phyloP scores from a whole-genome alignment of 2,329 filamentous ascomycete species.

The Podosphaera xanthii region DNA sequence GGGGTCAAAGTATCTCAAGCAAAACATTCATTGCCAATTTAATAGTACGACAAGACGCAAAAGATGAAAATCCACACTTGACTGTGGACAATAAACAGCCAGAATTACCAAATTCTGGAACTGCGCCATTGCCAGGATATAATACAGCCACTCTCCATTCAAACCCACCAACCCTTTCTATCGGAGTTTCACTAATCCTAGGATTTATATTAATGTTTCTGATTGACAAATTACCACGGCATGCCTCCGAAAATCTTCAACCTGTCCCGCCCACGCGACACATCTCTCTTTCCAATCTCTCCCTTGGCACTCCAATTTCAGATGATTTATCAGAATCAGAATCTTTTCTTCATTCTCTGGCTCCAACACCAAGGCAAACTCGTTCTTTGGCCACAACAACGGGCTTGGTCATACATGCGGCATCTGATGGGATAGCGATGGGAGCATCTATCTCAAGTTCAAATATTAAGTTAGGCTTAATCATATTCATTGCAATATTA shows the following conservation, averaged over 20 bases:
- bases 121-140: neutral
- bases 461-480: slow-evolving; percentile 56
- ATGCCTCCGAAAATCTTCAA: slow-evolving; percentile 42
- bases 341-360: slow-evolving; percentile 34
- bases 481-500: slow-evolving; percentile 93
- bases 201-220: slow-evolving; percentile 96
- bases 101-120: neutral
- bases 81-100: neutral
- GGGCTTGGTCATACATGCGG: slow-evolving; percentile 86
- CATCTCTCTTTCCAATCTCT: slow-evolving; percentile 70
- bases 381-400: slow-evolving; percentile 63
- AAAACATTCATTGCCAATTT: neutral
- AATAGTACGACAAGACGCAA: slow-evolving; percentile 13
- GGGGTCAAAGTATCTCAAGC: neutral
- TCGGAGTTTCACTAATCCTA: slow-evolving; percentile 65
- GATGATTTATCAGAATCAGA: slow-evolving; percentile 26
- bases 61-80: slow-evolving; percentile 9
- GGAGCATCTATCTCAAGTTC: slow-evolving; percentile 64
- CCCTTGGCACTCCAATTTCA: slow-evolving; percentile 23
- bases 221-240: slow-evolving; percentile 63
- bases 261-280: slow-evolving; percentile 49
- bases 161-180: slow-evolving; percentile 43
- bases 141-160: slow-evolving; percentile 18
- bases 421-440: slow-evolving; percentile 85
- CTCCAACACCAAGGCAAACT: slow-evolving; percentile 32